Base-by-base conservation (phyloP, 2,329 filamentous ascomycete species). In the Sporothrix humicola region DNA sequence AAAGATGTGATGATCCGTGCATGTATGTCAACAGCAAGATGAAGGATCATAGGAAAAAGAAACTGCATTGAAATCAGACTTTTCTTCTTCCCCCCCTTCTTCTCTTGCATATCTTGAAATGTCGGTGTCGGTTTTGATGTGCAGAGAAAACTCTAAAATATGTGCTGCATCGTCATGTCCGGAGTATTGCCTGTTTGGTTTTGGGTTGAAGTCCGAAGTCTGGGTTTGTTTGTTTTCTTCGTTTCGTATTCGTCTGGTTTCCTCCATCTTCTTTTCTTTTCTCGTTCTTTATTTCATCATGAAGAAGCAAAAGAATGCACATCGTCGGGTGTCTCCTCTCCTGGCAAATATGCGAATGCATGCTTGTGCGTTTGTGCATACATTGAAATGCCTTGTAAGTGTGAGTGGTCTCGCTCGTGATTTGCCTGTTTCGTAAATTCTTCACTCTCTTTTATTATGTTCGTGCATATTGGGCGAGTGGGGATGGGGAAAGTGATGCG, bases 361-460 rank as follows among this genome's bases (percentile, higher is more conserved):
- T 59, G 26, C 13, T 44, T 65, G 37, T 65, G 56, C 26, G 56
- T 58, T 37, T 37, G 31, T 37, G 31, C 31, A 37, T 37, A 37
- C 31, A 37, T 37, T 37, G 31, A 37, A 37, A 37, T 37, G 12
- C 26, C 56, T 42, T 56, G 8, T 3, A 5, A 56, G 59, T 65
- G 59, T 65, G 59, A 65, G 59, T 65, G 59, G 59, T 65, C 59
- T 65, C 46, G 59, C 13, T n/a, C 2, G 7, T 65, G 42, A 48
- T 66, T 66, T 66, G 61, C 42, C 10, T 58, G 54, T 48, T 48
- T 42, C n/a, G 10, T n/a, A 8, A 26, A 23, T 20, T 23, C n/a
- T 6, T 10, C 20, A 17, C 42, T n/a, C n/a, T 66, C 42, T 48
- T 46, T 17, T 1, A 9, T 17, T 20, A n/a, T 61, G 26, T 31